A percentile compares a stretch with the other conserved stretches of the same genome.
phyloP scores from a whole-genome alignment of 2,329 filamentous ascomycete genomes.

The Teratosphaeria viscida region DNA sequence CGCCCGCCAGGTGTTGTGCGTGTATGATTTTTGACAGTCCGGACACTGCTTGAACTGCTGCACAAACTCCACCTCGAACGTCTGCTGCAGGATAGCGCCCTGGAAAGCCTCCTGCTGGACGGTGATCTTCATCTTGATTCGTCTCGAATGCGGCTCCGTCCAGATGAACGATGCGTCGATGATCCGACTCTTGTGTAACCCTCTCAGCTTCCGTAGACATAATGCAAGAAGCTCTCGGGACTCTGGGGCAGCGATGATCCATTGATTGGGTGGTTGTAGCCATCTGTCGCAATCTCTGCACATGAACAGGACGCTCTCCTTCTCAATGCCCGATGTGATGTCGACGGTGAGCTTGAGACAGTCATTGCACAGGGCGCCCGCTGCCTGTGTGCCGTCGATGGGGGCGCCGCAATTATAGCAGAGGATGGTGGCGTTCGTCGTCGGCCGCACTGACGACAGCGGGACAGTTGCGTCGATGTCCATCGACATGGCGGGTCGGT shows the following conservation, averaged over 20 bases:
- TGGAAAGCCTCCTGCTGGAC: constrained; percentile 64
- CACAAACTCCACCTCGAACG: constrained; percentile 87
- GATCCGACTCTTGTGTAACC: constrained; percentile 80
- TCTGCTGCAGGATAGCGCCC: constrained; percentile 72
- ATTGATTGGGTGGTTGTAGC: constrained; percentile 75
- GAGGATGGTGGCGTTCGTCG: constrained; percentile 56
- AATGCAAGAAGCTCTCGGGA: constrained; percentile 86
- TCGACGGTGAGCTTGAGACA: constrained; percentile 92
- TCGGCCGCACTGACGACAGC: constrained; percentile 14
- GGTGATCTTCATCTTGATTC: constrained; percentile 91
- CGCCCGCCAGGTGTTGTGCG: constrained; percentile 89
- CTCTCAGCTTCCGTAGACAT: constrained; percentile 78
- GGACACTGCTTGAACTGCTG: constrained; percentile 88
- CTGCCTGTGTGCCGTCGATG: constrained; percentile 80
- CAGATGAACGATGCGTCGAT: constrained; percentile 95
- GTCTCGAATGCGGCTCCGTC: constrained; percentile 92
- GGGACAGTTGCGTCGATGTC: constrained; percentile 25
- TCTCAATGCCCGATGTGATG: constrained; percentile 81
- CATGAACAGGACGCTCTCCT: constrained; percentile 80
- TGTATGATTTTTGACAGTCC: constrained; percentile 92
- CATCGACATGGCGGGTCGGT: constrained; percentile 24
- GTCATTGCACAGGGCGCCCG: constrained; percentile 87
- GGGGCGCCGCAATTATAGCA: constrained; percentile 96
- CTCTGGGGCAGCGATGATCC: constrained; percentile 76
- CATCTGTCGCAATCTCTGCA: constrained; percentile 93